Conservation (phyloP, 257 asterid species). For the Solanum raphanifolium region DNA sequence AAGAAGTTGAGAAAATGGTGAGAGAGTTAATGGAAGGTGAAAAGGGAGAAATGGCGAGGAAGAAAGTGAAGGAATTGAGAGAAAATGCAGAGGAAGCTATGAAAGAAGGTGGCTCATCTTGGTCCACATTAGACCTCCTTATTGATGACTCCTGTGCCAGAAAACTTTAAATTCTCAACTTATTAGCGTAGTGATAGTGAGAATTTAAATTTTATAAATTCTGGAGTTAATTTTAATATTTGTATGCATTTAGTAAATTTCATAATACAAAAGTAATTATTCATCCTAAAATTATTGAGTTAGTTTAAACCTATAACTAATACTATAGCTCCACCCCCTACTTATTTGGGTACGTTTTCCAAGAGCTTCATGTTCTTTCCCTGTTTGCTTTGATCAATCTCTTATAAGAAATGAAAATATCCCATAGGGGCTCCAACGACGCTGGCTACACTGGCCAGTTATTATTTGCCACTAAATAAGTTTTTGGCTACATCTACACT, state of each 20-base stretch:
- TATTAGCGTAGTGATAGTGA: too few species aligned
- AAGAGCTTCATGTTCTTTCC: neutral
- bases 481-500: neutral
- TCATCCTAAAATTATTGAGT: too few species aligned
- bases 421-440: neutral
- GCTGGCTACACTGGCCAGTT: neutral
- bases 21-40: constrained; percentile 33
- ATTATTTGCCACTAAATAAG: too few species aligned
- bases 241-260: too few species aligned
- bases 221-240: too few species aligned
- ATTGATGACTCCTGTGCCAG: neutral
- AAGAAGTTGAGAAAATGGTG: constrained; percentile 55
- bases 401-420: neutral
- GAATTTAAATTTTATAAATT: too few species aligned
- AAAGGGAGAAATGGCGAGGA: constrained; percentile 52
- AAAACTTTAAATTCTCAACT: too few species aligned
- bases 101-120: constrained; percentile 36
- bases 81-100: constrained; percentile 55
- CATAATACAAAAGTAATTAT: too few species aligned
- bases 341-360: neutral
- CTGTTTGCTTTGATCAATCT: neutral
- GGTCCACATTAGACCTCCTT: neutral
- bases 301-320: too few species aligned
- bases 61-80: constrained; percentile 68
- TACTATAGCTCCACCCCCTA: neutral